Evolutionary conservation across 306 rosid species (phyloP).

Genomic region (Quercus suber): DNA sequence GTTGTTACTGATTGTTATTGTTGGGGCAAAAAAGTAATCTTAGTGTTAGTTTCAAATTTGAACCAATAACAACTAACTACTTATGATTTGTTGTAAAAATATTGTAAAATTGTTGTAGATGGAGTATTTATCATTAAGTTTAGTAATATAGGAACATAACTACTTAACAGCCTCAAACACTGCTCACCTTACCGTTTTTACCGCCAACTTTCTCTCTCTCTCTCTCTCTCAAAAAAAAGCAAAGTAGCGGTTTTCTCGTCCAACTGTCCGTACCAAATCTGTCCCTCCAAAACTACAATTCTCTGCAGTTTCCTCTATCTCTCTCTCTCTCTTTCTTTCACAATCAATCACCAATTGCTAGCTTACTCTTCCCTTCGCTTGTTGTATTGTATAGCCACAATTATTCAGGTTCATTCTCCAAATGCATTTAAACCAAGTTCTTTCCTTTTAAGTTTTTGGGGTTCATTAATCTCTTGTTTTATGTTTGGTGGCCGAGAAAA

Average conservation of each 20-base stretch:
- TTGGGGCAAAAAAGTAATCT: too few species aligned
- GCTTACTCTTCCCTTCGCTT: neutral
- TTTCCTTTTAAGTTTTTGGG: neutral
- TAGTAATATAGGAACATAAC: too few species aligned
- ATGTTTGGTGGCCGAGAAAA: neutral
- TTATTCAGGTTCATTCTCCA: constrained; percentile 23
- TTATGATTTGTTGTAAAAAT: too few species aligned
- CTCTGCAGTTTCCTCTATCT: neutral
- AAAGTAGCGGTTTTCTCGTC: constrained; percentile 12
- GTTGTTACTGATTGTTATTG: too few species aligned
- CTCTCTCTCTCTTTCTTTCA: neutral
- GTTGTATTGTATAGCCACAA: neutral
- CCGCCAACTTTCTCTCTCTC: constrained; percentile 31
- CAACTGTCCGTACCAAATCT: constrained; percentile 24
- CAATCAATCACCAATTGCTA: constrained; percentile 12
- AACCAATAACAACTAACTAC: too few species aligned
- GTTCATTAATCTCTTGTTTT: neutral
- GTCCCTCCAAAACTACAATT: constrained; percentile 15
- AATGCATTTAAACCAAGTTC: too few species aligned
- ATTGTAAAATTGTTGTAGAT: too few species aligned
- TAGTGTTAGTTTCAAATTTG: too few species aligned
- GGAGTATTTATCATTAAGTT: too few species aligned
- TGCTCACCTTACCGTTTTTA: constrained; percentile 14
- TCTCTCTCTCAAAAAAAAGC: neutral
- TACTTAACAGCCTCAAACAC: constrained; percentile 14